Base-by-base conservation (phyloP, 345 rosid species). In the Xanthoceras sorbifolium region DNA sequence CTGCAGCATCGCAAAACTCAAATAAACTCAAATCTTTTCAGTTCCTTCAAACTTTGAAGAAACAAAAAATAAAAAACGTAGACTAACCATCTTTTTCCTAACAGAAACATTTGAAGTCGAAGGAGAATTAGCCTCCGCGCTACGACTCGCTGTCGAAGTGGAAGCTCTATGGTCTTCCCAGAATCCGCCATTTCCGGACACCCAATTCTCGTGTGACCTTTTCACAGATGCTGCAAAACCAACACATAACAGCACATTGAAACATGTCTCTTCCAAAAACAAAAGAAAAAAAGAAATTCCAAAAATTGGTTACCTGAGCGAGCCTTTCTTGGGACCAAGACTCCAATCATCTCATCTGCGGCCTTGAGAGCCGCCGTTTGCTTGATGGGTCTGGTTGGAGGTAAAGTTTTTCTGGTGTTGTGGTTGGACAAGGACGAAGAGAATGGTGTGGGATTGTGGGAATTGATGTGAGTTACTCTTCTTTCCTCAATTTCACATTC, bases 271-370 rank as follows among this genome's bases (percentile, higher is more conserved):
- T 44, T 25, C 15, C 29, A n/a, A 63, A 59, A 1, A 14, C 10
- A 48, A 23, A 31, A 38, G 36, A 31, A 14, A 64, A 60, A 68
- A 17, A 1, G 9, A 64, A 57, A 29, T 32, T 29, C 18, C n/a
- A n/a, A 48, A 26, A 22, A 12, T 69, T 64, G 31, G 23, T 55
- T 69, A 85, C 88, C 90, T 80, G 94, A 89, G 40, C 92, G 94
- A 80, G 92, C 88, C 75, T 89, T 89, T 73, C 92, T 85, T 10
- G 94, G 94, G 22, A 90, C 85, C 36, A 82, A 65, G 52, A 85
- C 88, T 40, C 86, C 87, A 77, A 89, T 86, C 84, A 86, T 80
- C 81, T 85, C 90, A 62, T 86, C 86, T 29, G 83, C 64, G 38
- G 75, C 77, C 75, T 71, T 86, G 44, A 59, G 63, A 40, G 80